Evolutionary conservation across 2,329 filamentous ascomycete genomes (phyloP).

Genomic region (Verticillium isaacii): DNA sequence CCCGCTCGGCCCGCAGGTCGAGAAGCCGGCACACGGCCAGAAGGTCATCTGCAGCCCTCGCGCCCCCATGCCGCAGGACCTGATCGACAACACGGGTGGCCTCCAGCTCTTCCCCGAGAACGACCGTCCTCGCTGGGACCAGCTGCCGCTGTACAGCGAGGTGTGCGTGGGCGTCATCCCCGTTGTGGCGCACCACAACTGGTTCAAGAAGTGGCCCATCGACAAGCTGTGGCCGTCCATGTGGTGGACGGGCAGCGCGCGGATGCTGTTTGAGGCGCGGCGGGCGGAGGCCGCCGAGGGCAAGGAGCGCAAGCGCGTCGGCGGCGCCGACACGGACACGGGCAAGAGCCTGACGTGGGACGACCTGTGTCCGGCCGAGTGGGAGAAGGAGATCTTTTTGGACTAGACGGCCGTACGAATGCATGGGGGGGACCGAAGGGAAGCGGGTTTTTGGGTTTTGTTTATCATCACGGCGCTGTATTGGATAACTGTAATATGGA

Average conservation of each 20-base stretch:
- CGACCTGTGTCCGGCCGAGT: slow-evolving; percentile 17
- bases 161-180: slow-evolving; percentile 21
- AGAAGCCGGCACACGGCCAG: slow-evolving; percentile 6
- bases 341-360: slow-evolving; percentile 15
- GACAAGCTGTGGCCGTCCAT: slow-evolving; percentile 17
- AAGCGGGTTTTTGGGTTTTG: background rate
- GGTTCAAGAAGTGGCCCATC: slow-evolving; percentile 14
- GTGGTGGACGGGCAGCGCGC: slow-evolving; percentile 18
- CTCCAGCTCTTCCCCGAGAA: slow-evolving; percentile 4
- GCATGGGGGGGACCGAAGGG: background rate
- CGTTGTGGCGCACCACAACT: slow-evolving; percentile 23
- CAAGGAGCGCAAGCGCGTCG: slow-evolving; percentile 4
- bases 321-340: slow-evolving; percentile 10
- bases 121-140: slow-evolving; percentile 15
- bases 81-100: slow-evolving; percentile 5
- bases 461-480: background rate
- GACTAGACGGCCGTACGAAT: slow-evolving; percentile 4
- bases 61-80: slow-evolving; percentile 11
- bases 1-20: slow-evolving; percentile 15
- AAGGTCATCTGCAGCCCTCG: slow-evolving; percentile 13
- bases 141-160: slow-evolving; percentile 20
- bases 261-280: slow-evolving; percentile 14
- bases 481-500: background rate
- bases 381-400: slow-evolving; percentile 19
- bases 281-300: slow-evolving; percentile 4